Base-by-base conservation (phyloP, 75 land plant genomes). In the Picea sitchensis region DNA sequence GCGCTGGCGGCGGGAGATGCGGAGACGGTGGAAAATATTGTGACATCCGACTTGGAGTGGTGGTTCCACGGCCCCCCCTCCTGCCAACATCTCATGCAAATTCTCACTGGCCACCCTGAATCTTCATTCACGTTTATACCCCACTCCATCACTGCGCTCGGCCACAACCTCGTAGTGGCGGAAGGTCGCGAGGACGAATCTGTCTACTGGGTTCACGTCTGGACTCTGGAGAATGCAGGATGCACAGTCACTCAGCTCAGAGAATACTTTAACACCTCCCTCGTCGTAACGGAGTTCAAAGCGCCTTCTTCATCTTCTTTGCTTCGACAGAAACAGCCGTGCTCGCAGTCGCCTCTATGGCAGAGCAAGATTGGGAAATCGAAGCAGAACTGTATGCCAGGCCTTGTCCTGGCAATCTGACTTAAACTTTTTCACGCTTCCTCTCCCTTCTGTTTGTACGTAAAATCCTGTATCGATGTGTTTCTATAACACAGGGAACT, bases 61-160 rank as follows among this genome's bases (percentile, higher is more conserved):
- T 87, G 95, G 91, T 94, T 96, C 89, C 96, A 94, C 61, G 99
- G 99, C 38, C 99, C 99, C 0, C 94, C 93, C n/a, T 20, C 85
- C 15, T 80, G 83, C 83, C 97, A 96, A 84, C 89, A 86, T 84
- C 21, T 96, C 89, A 92, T 89, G 92, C 93, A 85, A 76, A 41
- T 91, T 44, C 90, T 96, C 81, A 96, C 95, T 67, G 99, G 97
- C 34, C 78, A 9, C 56, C 56, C 12, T 51, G 56, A 51, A 9
- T 51, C 56, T 9, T 9, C 56, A 51, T 78, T 82, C 64, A 34
- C 18, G 31, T 87, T 85, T 64, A 65, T 26, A 38, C 77, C 80
- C 5, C 44, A 59, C 36, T n/a, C 82, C 31, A 58, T 87, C 11
- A 58, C 75, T 3, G 38, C 61, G 26, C 65, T 76, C 6, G 81